These are phyloP conservation scores for Erythrobasidium hasegawianum DNA, from an alignment of 1,284 basidiomycete genomes.

Conservation along the genomic window DNA sequence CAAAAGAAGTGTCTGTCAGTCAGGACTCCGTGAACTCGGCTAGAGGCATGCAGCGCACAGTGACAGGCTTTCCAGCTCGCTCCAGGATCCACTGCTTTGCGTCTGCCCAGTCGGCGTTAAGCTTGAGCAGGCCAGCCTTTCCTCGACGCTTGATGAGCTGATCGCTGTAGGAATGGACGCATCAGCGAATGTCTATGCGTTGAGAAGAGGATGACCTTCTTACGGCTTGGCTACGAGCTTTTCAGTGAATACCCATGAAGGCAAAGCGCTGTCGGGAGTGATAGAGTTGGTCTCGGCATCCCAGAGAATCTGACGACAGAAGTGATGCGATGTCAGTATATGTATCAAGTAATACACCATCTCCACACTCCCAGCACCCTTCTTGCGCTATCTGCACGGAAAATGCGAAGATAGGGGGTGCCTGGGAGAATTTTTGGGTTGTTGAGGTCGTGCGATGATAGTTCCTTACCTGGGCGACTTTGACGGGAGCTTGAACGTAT, in stretches of 20 bases:
- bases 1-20: neutral
- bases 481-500: conserved; percentile 32
- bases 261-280: conserved; percentile 71
- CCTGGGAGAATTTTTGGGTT: neutral
- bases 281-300: conserved; percentile 75
- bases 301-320: conserved; percentile 60
- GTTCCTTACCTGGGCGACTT: conserved; percentile 29
- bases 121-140: conserved; percentile 88
- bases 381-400: too few relatives aligned
- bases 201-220: neutral
- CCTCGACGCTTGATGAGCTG: conserved; percentile 99
- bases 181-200: too few relatives aligned
- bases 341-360: conserved; percentile 17
- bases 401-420: conserved; percentile 68
- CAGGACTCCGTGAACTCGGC: too few relatives aligned
- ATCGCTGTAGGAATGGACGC: conserved; percentile 58
- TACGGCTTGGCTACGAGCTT: conserved; percentile 47
- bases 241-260: conserved; percentile 74
- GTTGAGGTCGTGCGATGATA: neutral
- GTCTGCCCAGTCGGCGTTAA: conserved; percentile 88
- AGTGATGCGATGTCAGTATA: too few relatives aligned
- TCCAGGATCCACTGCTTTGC: conserved; percentile 70
- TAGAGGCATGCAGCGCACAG: conserved; percentile 60
- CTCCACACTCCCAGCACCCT: conserved; percentile 41
- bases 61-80: conserved; percentile 88